Conservation (phyloP, 768 basidiomycete genomes). For the Chalciporus pseudorubinellus region DNA sequence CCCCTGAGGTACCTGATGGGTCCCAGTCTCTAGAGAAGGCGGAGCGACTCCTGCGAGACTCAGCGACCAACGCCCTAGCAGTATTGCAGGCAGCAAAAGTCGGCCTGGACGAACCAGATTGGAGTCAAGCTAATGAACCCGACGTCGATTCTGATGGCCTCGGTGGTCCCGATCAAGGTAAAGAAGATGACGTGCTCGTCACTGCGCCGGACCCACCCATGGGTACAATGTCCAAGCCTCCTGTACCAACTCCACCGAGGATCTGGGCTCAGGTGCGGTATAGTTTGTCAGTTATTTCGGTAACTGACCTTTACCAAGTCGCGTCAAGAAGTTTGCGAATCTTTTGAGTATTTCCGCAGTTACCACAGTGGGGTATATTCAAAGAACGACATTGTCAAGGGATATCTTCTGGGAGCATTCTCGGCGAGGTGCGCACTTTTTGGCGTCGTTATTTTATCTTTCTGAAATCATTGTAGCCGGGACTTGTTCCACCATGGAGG, state of each 20-base stretch:
- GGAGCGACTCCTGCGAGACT: constrained; percentile 20
- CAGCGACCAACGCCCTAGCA: constrained; percentile 13
- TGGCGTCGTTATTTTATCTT: constrained; percentile 2
- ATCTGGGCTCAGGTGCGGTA: constrained; percentile 46
- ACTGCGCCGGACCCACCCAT: neutral
- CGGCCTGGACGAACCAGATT: constrained; percentile 14
- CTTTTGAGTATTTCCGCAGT: constrained; percentile 61
- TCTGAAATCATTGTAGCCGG: constrained; percentile 44
- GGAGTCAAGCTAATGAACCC: constrained; percentile 24
- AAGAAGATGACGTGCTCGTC: constrained; percentile 14
- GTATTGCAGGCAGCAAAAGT: constrained; percentile 4
- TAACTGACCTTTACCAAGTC: constrained; percentile 44
- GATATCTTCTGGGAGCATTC: constrained; percentile 74
- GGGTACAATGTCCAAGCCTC: constrained; percentile 17
- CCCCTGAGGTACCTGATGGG: neutral
- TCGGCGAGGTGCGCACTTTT: constrained; percentile 52
- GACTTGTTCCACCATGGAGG: constrained; percentile 66
- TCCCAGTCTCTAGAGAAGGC: constrained; percentile 10
- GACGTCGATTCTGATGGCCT: constrained; percentile 14
- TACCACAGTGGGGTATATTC: constrained; percentile 84
- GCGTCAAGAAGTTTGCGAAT: constrained; percentile 82
- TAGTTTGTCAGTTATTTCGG: neutral
- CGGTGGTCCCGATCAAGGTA: constrained; percentile 6
- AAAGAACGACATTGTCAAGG: constrained; percentile 55
- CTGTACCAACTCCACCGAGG: constrained; percentile 30